Percentiles rank a stretch among this genome's conserved stretches.
Conservation (phyloP, 192 early-diverging fungal species). For the Podila epigama region DNA sequence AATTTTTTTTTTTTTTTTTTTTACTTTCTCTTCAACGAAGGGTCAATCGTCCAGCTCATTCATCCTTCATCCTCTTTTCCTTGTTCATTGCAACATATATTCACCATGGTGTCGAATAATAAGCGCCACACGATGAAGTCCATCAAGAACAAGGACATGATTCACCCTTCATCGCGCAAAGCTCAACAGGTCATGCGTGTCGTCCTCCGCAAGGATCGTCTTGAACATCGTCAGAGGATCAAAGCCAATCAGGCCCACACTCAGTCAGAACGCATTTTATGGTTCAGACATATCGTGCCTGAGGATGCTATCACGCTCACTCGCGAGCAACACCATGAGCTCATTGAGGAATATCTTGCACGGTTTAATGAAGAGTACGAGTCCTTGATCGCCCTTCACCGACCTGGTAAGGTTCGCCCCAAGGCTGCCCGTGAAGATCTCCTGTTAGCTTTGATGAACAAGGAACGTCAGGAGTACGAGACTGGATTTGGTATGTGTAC, state of each 20-base stretch:
- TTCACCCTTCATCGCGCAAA: conserved; percentile 65
- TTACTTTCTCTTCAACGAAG: background rate
- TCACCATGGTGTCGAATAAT: conserved; percentile 56
- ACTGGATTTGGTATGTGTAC: conserved; percentile 59
- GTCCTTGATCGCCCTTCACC: conserved; percentile 46
- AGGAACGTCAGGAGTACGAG: conserved; percentile 58
- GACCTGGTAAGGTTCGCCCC: conserved; percentile 51
- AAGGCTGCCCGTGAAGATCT: conserved; percentile 55
- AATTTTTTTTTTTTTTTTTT: conserved; percentile 2
- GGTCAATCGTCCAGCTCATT: background rate
- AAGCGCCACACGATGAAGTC: conserved; percentile 63
- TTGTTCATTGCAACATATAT: background rate
- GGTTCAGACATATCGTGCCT: conserved; percentile 62
- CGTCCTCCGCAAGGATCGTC: conserved; percentile 56
- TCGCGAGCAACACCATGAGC: conserved; percentile 21
- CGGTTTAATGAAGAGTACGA: conserved; percentile 58
- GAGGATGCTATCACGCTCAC: conserved; percentile 40
- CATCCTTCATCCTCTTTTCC: background rate
- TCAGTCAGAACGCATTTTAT: conserved; percentile 56
- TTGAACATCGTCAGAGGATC: conserved; percentile 51
- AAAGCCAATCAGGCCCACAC: conserved; percentile 20
- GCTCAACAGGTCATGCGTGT: conserved; percentile 59
- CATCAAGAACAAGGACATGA: conserved; percentile 63
- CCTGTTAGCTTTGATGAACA: conserved; percentile 50
- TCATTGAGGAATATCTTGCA: conserved; percentile 51